Base-by-base conservation (phyloP, 176 grass and related monocot genomes). In the Cocos nucifera region DNA sequence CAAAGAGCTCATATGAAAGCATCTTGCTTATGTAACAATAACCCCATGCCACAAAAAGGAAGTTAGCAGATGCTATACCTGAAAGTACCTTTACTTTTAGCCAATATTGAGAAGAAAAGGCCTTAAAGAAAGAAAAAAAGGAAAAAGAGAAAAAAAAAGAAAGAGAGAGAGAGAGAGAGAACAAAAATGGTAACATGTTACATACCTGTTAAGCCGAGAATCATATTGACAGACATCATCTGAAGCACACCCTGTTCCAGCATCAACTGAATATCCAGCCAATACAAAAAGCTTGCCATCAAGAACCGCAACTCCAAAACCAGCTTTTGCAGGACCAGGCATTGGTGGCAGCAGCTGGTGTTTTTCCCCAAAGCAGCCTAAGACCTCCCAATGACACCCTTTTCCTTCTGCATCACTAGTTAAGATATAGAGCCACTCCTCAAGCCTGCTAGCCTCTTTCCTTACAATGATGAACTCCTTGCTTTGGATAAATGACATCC, bases 191-290 rank as follows among this genome's bases (percentile, higher is more conserved):
- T 5, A 30, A 30, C 28, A 30, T 35, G 6, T 6, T 15, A 21
- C 44, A 10, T 56, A 95, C 91, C 78, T 75, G 66, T 95, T 95
- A 24, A 95, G 78, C 54, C 80, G 68, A 19, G 83, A 88, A 79
- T 95, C 77, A 3, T 95, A 95, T 10, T 73, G 61, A 56, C 82
- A 85, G 61, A 82, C 80, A 24, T 95, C 86, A 55, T 90, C 61
- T 12, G 80, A 90, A 50, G 79, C 83, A 68, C 8, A 62, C 18
- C 82, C 72, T 4, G 59, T 84, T 22, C 72, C 86, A 30, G 67
- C 53, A 22, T 77, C 57, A 70, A 66, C 57, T 52, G 15, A 67
- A 56, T 85, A 87, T 12, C 86, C 86, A 57, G 67, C 83, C 9
- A 84, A 69, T 55, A 87, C 72, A 17, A 84, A 73, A 54, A 90